These are phyloP conservation scores for Voacanga thouarsii DNA, from an alignment of 257 asterid species.

Conservation along the genomic window DNA sequence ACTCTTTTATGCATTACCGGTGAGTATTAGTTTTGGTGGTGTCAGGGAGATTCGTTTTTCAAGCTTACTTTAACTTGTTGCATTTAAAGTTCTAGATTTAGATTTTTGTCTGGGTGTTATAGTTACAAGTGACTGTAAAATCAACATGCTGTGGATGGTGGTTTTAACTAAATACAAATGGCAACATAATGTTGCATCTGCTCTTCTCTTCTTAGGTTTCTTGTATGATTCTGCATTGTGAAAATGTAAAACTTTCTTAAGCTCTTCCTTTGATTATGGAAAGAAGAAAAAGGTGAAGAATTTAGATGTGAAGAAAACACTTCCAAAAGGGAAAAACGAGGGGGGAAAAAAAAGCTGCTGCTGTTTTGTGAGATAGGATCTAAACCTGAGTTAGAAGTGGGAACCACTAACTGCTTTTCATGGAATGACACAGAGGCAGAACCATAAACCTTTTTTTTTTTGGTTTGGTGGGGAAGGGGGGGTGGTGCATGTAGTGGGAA, in stretches of 20 bases:
- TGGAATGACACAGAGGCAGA: no score
- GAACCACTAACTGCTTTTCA: not conserved
- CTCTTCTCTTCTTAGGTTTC: not conserved
- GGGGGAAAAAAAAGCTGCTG: no score
- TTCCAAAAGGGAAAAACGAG: not conserved
- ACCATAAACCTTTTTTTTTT: no score
- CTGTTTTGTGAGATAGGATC: not conserved
- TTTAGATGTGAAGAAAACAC: not conserved
- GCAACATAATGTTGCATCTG: not conserved
- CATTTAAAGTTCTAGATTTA: not conserved
- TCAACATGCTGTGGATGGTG: not conserved
- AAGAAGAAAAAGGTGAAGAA: not conserved
- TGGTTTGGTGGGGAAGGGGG: no score
- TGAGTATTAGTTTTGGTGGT: slow-evolving; percentile 42
- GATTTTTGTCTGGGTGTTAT: not conserved
- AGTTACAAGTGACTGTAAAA: not conserved
- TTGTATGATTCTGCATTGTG: not conserved
- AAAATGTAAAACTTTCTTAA: not conserved
- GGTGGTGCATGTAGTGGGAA: no score
- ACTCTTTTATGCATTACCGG: slow-evolving; percentile 85
- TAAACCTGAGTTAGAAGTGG: not conserved
- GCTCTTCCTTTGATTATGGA: no score
- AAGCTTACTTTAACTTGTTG: not conserved
- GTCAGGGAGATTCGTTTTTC: not conserved
- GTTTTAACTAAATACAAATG: not conserved